Conservation (phyloP, 805 yeast species). For the Gaillardinia entomophila region DNA sequence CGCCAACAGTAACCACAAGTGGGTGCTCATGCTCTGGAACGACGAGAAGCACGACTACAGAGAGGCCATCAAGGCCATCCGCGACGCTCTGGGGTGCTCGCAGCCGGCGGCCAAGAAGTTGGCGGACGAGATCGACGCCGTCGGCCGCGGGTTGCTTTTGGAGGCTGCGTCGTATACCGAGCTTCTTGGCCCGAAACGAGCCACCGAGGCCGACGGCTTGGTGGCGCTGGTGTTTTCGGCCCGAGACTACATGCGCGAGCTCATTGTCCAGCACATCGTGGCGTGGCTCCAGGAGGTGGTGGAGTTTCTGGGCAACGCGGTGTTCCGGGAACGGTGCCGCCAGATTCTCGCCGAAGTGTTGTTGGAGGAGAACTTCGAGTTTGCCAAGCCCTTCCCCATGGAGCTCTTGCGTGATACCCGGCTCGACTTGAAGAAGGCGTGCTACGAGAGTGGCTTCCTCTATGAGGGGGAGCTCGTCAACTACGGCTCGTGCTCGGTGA, state of each 20-base stretch:
- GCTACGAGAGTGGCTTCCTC: constrained; percentile 28
- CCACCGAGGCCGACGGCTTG: constrained; percentile 44
- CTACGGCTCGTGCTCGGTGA: constrained; percentile 13
- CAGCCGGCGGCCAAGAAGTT: constrained; percentile 22
- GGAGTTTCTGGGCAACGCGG: constrained; percentile 13
- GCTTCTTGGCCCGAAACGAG: constrained; percentile 27
- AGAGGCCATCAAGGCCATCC: constrained; percentile 47
- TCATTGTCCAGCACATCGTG: constrained; percentile 39
- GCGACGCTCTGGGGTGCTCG: constrained; percentile 21
- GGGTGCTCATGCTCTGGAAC: constrained; percentile 63
- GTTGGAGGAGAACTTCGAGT: constrained; percentile 25
- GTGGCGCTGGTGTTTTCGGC: constrained; percentile 50
- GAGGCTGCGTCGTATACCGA: constrained; percentile 16
- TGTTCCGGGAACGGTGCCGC: constrained; percentile 29
- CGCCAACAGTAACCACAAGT: constrained; percentile 24
- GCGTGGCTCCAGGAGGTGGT: constrained; percentile 45
- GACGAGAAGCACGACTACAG: constrained; percentile 66
- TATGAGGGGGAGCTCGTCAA: constrained; percentile 21
- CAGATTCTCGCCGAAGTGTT: constrained; percentile 39
- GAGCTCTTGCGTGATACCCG: constrained; percentile 15
- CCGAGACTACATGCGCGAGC: constrained; percentile 47
- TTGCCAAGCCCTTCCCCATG: constrained; percentile 25
- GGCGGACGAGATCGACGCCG: constrained; percentile 42
- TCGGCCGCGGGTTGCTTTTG: constrained; percentile 47
- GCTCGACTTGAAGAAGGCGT: constrained; percentile 6